Conservation (phyloP, 1,284 basidiomycete species). For the Wolfiporia cocos region DNA sequence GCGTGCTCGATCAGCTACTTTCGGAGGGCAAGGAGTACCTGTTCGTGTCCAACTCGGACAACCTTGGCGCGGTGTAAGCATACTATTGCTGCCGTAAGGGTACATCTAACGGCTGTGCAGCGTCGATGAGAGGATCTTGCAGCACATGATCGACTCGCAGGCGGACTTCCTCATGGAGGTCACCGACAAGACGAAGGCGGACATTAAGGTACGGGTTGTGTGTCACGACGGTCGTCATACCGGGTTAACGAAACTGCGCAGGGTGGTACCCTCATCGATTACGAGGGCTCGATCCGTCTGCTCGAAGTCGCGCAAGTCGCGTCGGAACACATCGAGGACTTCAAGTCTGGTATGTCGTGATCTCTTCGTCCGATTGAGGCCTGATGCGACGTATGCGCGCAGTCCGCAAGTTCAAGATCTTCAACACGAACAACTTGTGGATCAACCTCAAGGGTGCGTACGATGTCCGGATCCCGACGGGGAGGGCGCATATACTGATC, state of each 20-base stretch:
- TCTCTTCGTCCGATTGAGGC: slow-evolving; percentile 3
- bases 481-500: too few species aligned
- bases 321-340: slow-evolving; percentile 96
- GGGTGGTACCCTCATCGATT: slow-evolving; percentile 98
- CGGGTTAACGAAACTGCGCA: slow-evolving; percentile 13
- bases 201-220: slow-evolving; percentile 68
- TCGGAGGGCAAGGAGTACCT: slow-evolving; percentile 98
- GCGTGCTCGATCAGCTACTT: slow-evolving; percentile 92
- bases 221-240: not conserved
- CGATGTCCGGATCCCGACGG: too few species aligned
- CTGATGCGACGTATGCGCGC: not conserved
- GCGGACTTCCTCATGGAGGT: slow-evolving; percentile 98
- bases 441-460: slow-evolving; percentile 76
- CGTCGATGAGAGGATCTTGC: slow-evolving; percentile 78
- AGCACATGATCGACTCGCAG: slow-evolving; percentile 87
- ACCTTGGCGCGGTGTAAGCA: slow-evolving; percentile 90
- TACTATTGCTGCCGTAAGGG: not conserved
- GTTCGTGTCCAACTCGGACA: slow-evolving; percentile 99
- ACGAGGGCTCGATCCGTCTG: slow-evolving; percentile 90
- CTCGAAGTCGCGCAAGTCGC: slow-evolving; percentile 99
- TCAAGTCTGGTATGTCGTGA: slow-evolving; percentile 66
- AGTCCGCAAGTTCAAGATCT: slow-evolving; percentile 56
- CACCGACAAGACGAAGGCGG: slow-evolving; percentile 99
- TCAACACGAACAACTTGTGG: slow-evolving; percentile 98
- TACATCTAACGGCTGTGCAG: slow-evolving; percentile 22